Conservation (phyloP, 768 basidiomycete species). For the Clavaria fumosa region DNA sequence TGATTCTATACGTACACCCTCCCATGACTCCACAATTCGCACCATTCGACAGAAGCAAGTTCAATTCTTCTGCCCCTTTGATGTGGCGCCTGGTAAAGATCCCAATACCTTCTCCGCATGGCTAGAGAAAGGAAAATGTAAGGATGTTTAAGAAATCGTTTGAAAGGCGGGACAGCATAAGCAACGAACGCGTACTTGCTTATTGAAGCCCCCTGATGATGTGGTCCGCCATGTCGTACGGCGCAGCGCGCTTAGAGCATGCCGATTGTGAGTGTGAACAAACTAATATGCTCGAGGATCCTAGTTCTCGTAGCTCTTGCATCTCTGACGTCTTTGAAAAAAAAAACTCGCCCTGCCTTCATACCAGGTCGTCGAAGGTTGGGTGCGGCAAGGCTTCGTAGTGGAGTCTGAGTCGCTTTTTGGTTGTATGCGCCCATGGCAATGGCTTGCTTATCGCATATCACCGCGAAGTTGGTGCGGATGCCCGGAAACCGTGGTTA, state of each 20-base stretch:
- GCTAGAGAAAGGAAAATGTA: constrained; percentile 17
- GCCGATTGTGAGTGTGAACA: constrained; percentile 11
- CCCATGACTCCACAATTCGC: constrained; percentile 23
- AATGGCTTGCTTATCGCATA: constrained; percentile 71
- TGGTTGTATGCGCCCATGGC: constrained; percentile 78
- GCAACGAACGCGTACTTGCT: constrained; percentile 30
- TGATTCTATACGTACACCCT: constrained; percentile 53
- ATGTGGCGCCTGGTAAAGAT: constrained; percentile 64
- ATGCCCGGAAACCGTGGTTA: constrained; percentile 10
- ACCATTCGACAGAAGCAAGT: constrained; percentile 1
- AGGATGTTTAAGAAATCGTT: background rate
- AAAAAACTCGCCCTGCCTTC: constrained; percentile 70
- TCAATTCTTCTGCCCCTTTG: constrained; percentile 45
- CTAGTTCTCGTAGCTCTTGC: constrained; percentile 55
- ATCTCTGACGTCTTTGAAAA: constrained; percentile 68
- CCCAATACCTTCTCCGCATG: constrained; percentile 57
- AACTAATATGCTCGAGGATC: constrained; percentile 49
- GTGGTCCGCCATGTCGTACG: constrained; percentile 69
- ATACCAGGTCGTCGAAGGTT: constrained; percentile 59
- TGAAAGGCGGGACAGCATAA: background rate
- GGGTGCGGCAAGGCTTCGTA: background rate
- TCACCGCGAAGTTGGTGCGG: constrained; percentile 34
- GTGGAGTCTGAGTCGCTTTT: constrained; percentile 29
- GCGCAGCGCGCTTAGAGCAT: constrained; percentile 48
- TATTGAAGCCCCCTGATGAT: constrained; percentile 69